Percentiles rank a stretch among this genome's conserved stretches.
These are phyloP conservation scores for Lodderomyces parapsilosis DNA, from an alignment of 1,139 yeast genomes.

Conservation along the genomic window DNA sequence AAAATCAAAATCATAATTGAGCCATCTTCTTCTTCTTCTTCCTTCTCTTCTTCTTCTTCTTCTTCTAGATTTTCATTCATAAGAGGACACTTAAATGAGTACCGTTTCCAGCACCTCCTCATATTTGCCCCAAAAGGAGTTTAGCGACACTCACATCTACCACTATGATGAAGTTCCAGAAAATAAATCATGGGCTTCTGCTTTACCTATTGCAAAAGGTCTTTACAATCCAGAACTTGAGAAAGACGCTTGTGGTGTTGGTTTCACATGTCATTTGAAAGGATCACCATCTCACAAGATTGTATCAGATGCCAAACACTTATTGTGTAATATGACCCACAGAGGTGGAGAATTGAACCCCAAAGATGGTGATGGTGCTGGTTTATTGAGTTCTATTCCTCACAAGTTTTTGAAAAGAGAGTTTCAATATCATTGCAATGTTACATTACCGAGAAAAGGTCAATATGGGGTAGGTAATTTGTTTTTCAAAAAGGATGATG, in stretches of 20 bases:
- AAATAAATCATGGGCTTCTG: constrained; percentile 88
- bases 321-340: constrained; percentile 96
- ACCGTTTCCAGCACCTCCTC: constrained; percentile 19
- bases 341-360: constrained; percentile 98
- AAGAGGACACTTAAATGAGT: constrained; percentile 10
- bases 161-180: constrained; percentile 73
- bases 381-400: constrained; percentile 90
- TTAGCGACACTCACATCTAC: constrained; percentile 44
- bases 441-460: constrained; percentile 69
- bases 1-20: background rate
- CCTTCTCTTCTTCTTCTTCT: background rate
- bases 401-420: constrained; percentile 84
- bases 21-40: background rate
- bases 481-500: constrained; percentile 81
- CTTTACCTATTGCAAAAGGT: constrained; percentile 85
- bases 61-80: background rate
- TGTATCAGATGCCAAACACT: constrained; percentile 82
- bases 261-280: constrained; percentile 92
- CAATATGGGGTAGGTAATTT: constrained; percentile 95
- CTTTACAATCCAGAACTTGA: constrained; percentile 92
- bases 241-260: constrained; percentile 98
- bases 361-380: constrained; percentile 98
- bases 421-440: constrained; percentile 63
- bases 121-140: constrained; percentile 42
- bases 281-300: constrained; percentile 88